Evolutionary conservation across 441 rosid species (phyloP).

Genomic region (Gossypium davidsonii): DNA sequence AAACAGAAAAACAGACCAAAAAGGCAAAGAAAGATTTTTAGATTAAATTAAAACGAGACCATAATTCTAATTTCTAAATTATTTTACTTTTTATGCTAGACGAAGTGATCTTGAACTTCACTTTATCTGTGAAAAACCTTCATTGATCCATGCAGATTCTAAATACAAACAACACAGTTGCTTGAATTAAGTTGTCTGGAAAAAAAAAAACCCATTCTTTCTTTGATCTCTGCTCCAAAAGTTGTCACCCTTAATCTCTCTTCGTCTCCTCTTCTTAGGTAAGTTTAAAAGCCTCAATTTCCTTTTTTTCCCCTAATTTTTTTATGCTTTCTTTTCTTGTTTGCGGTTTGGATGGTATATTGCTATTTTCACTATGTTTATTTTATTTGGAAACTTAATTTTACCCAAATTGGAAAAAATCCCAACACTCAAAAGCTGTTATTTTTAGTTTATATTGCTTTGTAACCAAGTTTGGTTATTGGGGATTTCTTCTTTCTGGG

Average conservation of each 20-base stretch:
- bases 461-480: background rate
- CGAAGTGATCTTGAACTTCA: background rate
- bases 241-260: background rate
- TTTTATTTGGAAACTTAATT: background rate
- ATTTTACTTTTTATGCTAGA: background rate
- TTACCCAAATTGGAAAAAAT: background rate
- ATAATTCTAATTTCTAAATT: background rate
- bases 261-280: background rate
- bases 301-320: background rate
- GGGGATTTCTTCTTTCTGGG: background rate
- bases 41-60: background rate
- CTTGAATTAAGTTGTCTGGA: conserved; percentile 1
- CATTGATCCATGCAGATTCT: background rate
- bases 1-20: background rate
- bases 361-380: background rate
- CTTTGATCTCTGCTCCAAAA: background rate
- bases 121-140: background rate
- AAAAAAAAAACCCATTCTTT: background rate
- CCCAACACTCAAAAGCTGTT: background rate
- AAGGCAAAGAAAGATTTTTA: background rate
- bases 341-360: background rate
- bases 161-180: background rate
- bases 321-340: conserved; percentile 6
- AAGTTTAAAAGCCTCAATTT: background rate
- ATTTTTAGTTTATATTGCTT: background rate